A percentile compares a stretch with the other conserved stretches of the same genome.
These are phyloP conservation scores for Cyclotella sp. DNA, from an alignment of 108 stramenopile species.

Conservation along the genomic window DNA sequence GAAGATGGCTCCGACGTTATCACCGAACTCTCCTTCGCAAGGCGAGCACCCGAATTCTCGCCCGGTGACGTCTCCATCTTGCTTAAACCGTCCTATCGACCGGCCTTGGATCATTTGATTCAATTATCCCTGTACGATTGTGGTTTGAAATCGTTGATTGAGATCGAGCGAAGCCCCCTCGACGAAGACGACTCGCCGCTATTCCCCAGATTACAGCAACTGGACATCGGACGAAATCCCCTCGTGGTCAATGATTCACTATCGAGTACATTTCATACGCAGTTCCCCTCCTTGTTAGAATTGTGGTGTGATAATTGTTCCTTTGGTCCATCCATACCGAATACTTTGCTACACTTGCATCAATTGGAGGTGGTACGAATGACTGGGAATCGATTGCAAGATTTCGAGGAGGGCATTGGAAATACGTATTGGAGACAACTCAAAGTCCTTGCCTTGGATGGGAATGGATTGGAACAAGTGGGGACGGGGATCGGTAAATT, in stretches of 20 bases:
- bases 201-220: conserved; percentile 51
- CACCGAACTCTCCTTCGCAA: conserved; percentile 28
- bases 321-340: conserved; percentile 53
- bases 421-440: conserved; percentile 8
- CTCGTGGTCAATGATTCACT: conserved; percentile 29
- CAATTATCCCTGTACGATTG: conserved; percentile 71
- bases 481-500: conserved; percentile 49
- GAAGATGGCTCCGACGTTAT: conserved; percentile 1
- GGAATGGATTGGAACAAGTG: conserved; percentile 45
- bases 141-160: conserved; percentile 45
- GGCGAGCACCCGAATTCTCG: conserved; percentile 48
- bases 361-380: conserved; percentile 55
- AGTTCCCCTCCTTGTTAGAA: conserved; percentile 51
- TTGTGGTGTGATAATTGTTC: conserved; percentile 76
- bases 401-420: conserved; percentile 20
- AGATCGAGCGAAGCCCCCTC: conserved; percentile 20
- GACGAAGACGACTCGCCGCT: not conserved
- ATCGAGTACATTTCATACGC: conserved; percentile 19
- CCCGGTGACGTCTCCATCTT: conserved; percentile 46
- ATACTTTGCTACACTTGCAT: conserved; percentile 37
- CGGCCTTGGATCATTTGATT: conserved; percentile 53
- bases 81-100: conserved; percentile 53
- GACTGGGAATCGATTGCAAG: conserved; percentile 64
- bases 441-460: conserved; percentile 61
- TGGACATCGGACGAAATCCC: conserved; percentile 76